phyloP scores from a whole-genome alignment of 1,284 basidiomycete species.

The Apiotrichum domesticum region DNA sequence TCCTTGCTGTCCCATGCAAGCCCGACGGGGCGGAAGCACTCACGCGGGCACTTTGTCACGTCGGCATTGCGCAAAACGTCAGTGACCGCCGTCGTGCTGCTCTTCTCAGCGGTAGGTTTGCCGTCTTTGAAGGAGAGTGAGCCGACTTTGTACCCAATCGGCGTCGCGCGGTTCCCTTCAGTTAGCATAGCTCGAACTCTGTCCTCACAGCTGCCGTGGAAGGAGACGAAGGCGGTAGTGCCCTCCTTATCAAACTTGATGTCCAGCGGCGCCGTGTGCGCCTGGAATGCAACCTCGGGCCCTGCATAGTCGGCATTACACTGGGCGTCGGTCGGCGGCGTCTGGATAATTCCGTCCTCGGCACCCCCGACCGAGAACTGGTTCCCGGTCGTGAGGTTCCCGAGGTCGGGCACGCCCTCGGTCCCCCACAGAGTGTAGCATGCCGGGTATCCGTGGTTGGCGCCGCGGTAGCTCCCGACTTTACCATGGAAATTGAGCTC shows the following conservation, averaged over 20 bases:
- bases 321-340: not conserved
- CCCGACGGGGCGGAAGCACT: slow-evolving; percentile 14
- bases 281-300: slow-evolving; percentile 8
- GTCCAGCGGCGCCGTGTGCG: slow-evolving; percentile 14
- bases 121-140: not conserved
- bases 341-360: not conserved
- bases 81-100: not conserved
- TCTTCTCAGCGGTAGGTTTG: not conserved
- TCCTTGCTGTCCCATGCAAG: slow-evolving; percentile 7
- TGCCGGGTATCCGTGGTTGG: slow-evolving; percentile 11
- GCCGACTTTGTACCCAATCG: slow-evolving; percentile 6
- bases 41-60: slow-evolving; percentile 2
- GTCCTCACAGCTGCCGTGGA: slow-evolving; percentile 14
- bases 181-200: not conserved
- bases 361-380: slow-evolving; percentile 1
- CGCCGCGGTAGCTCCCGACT: not conserved
- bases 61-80: slow-evolving; percentile 6
- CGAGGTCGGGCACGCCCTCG: not conserved
- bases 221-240: slow-evolving; percentile 4
- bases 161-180: slow-evolving; percentile 9
- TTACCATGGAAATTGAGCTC: slow-evolving; percentile 16
- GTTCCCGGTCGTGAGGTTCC: slow-evolving; percentile 3
- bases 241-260: slow-evolving; percentile 9
- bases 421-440: slow-evolving; percentile 12
- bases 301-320: slow-evolving; percentile 4